These are phyloP conservation scores for Pseudofabraea citricarpa DNA, from an alignment of 2,329 filamentous ascomycete genomes.

Conservation along the genomic window DNA sequence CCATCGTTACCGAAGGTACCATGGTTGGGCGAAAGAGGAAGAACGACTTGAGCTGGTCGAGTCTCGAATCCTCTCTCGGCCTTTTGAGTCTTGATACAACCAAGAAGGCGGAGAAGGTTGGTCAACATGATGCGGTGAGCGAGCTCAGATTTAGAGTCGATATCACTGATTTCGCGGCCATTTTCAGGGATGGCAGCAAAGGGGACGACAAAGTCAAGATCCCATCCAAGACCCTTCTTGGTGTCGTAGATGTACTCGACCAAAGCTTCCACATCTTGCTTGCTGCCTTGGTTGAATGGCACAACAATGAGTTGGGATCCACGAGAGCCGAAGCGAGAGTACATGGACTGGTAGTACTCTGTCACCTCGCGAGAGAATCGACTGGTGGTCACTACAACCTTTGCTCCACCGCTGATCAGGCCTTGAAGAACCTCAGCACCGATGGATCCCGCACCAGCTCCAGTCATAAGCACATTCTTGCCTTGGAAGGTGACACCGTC, in stretches of 20 bases:
- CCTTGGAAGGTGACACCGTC: constrained; percentile 86
- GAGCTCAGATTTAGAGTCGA: constrained; percentile 96
- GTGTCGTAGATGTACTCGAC: constrained; percentile 94
- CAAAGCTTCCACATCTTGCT: constrained; percentile 92
- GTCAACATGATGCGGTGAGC: constrained; percentile 99
- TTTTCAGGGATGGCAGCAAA: constrained; percentile 98
- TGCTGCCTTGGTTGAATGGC: constrained; percentile 98
- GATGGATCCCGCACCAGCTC: constrained; percentile 95
- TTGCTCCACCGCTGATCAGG: constrained; percentile 91
- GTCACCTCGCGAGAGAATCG: constrained; percentile 96
- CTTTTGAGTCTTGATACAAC: constrained; percentile 88
- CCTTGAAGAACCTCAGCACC: constrained; percentile 95
- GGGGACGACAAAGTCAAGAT: constrained; percentile 91
- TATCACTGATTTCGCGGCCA: constrained; percentile 91
- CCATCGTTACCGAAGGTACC: constrained; percentile 97
- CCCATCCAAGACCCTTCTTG: constrained; percentile 97
- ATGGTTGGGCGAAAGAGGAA: constrained; percentile 95
- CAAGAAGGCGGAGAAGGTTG: constrained; percentile 87
- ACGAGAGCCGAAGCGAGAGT: constrained; percentile 85
- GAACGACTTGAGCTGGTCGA: constrained; percentile 90
- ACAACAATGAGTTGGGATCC: constrained; percentile 97
- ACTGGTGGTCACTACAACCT: constrained; percentile 94
- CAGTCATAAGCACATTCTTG: constrained; percentile 97
- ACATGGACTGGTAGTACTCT: constrained; percentile 99
- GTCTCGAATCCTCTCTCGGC: constrained; percentile 84